Evolutionary conservation across 768 basidiomycete genomes (phyloP).

Genomic region (Punctularia strigosozonata): DNA sequence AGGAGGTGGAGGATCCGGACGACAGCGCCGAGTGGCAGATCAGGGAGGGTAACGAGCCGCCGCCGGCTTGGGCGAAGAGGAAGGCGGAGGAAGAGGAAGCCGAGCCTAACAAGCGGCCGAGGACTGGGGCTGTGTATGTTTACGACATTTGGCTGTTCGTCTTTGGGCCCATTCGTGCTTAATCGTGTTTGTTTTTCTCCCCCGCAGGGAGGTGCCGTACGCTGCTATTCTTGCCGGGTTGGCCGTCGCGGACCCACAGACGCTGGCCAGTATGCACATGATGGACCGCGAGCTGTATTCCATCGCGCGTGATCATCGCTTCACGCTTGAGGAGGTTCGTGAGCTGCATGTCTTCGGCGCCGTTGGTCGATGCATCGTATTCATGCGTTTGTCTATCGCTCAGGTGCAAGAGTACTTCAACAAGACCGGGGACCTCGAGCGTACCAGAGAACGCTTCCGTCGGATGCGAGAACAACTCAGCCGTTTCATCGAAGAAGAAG

Average conservation of each 20-base stretch:
- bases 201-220: too few relatives aligned
- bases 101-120: slow-evolving; percentile 27
- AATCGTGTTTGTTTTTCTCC: too few relatives aligned
- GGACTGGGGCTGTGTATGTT: too few relatives aligned
- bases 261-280: slow-evolving; percentile 36
- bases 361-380: too few relatives aligned
- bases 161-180: too few relatives aligned
- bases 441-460: slow-evolving; percentile 53
- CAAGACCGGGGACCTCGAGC: slow-evolving; percentile 56
- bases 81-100: slow-evolving; percentile 28
- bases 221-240: too few relatives aligned
- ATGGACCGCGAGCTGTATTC: slow-evolving; percentile 53
- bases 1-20: slow-evolving; percentile 52
- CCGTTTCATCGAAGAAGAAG: slow-evolving; percentile 14
- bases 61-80: slow-evolving; percentile 62
- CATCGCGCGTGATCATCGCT: slow-evolving; percentile 59
- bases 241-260: slow-evolving; percentile 1
- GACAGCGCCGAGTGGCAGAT: slow-evolving; percentile 58
- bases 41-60: slow-evolving; percentile 46
- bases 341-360: too few relatives aligned
- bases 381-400: too few relatives aligned
- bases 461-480: slow-evolving; percentile 44
- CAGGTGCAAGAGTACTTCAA: slow-evolving; percentile 75
- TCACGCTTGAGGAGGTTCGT: slow-evolving; percentile 65
- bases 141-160: too few relatives aligned